Percentiles rank a stretch among this genome's conserved stretches.
Conservation (phyloP, 768 basidiomycete species). For the Pholiota molesta region DNA sequence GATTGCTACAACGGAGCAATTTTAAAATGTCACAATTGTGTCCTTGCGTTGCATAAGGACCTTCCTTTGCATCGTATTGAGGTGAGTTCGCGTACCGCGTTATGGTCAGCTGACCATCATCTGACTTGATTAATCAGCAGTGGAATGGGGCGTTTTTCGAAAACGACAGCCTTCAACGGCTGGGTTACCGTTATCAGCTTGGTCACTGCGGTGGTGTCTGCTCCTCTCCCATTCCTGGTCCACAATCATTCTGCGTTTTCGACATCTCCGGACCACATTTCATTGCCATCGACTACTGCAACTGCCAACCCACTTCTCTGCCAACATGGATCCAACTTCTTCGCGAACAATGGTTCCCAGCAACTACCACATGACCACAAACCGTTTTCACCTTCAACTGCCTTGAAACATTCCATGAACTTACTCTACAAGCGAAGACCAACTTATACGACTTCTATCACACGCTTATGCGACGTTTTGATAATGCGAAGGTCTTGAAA, state of each 20-base stretch:
- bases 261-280: constrained; percentile 12
- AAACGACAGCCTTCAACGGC: too few species aligned
- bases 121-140: too few species aligned
- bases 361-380: background rate
- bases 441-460: constrained; percentile 17
- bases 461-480: background rate
- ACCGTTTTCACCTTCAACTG: constrained; percentile 17
- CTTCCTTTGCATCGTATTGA: too few species aligned
- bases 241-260: constrained; percentile 13
- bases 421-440: constrained; percentile 9
- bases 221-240: background rate
- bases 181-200: too few species aligned
- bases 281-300: constrained; percentile 18
- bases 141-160: too few species aligned
- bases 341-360: constrained; percentile 12
- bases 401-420: constrained; percentile 1
- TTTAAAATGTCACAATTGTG: too few species aligned
- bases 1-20: too few species aligned
- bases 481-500: too few species aligned
- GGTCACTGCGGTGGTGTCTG: too few species aligned
- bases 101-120: too few species aligned
- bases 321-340: constrained; percentile 6
- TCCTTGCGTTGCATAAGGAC: too few species aligned
- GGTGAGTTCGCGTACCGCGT: too few species aligned
- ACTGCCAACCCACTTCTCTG: background rate